Percentiles rank a stretch among this genome's conserved stretches.
phyloP scores from a whole-genome alignment of 1,139 yeast genomes.

The Yamadazyma atlantica region DNA sequence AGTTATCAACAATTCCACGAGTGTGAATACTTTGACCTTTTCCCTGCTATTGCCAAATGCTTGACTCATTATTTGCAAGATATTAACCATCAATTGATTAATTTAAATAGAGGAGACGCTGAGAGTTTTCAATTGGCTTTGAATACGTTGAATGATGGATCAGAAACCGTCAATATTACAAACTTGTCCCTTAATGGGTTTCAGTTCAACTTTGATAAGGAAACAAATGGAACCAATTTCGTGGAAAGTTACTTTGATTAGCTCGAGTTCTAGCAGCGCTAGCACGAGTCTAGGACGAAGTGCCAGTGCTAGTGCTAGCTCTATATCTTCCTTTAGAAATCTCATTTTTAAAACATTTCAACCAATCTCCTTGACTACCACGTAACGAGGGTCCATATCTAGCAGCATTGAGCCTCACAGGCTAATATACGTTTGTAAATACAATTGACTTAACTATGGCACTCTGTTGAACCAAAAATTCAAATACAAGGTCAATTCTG shows the following conservation, averaged over 20 bases:
- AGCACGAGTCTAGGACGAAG: too few relatives aligned
- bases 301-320: too few relatives aligned
- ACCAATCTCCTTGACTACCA: too few relatives aligned
- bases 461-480: too few relatives aligned
- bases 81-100: constrained; percentile 28
- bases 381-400: too few relatives aligned
- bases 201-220: constrained; percentile 36
- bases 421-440: too few relatives aligned
- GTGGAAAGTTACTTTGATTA: constrained; percentile 28
- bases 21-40: constrained; percentile 17
- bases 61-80: constrained; percentile 37
- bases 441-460: too few relatives aligned
- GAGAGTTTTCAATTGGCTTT: constrained; percentile 31
- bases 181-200: constrained; percentile 37
- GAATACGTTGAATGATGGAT: constrained; percentile 35
- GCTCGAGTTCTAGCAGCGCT: too few relatives aligned
- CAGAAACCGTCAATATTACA: constrained; percentile 22
- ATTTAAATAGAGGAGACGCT: constrained; percentile 44
- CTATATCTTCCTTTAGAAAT: too few relatives aligned
- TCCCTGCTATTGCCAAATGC: constrained; percentile 18
- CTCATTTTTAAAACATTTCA: too few relatives aligned
- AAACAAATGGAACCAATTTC: constrained; percentile 44
- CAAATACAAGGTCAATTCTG: too few relatives aligned
- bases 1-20: constrained; percentile 15
- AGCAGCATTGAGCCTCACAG: too few relatives aligned